Percentiles rank a stretch among this genome's conserved stretches.
Evolutionary conservation across 148 eudicot genomes (phyloP).

Genomic region (Rhododendron williamsianum): DNA sequence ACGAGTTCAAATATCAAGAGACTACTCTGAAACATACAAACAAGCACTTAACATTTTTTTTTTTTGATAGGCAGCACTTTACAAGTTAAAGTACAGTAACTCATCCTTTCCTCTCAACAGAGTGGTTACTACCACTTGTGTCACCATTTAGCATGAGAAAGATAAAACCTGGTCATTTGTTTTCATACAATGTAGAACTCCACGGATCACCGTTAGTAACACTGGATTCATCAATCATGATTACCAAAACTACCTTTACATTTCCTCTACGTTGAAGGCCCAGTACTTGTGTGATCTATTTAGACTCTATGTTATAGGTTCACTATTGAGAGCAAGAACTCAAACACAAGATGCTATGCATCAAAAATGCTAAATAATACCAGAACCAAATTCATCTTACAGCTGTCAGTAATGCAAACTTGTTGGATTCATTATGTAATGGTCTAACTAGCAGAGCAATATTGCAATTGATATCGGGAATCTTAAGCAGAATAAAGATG

Average conservation of each 20-base stretch:
- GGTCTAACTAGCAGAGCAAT: not conserved
- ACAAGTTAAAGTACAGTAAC: not conserved
- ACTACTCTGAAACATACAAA: not conserved
- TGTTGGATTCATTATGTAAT: not conserved
- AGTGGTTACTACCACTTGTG: not conserved
- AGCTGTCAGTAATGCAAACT: not conserved
- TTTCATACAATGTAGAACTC: not conserved
- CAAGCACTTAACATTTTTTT: not conserved
- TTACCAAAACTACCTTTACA: not conserved
- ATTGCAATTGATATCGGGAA: not conserved
- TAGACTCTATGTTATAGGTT: not conserved
- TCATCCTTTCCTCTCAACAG: not conserved
- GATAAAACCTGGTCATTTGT: not conserved
- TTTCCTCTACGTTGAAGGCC: not conserved
- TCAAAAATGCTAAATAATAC: not conserved
- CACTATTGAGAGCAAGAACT: conserved; percentile 2
- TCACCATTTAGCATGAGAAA: not conserved
- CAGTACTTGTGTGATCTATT: not conserved
- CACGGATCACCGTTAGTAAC: not conserved
- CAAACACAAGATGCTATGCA: not conserved
- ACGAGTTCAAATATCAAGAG: not conserved
- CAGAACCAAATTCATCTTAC: not conserved
- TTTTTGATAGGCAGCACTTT: not conserved
- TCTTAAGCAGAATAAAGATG: not conserved
- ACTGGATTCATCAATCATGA: not conserved